Evolutionary conservation across 495 filamentous ascomycete genomes (phyloP), one percentile per base, ranked within the genome.

Genomic region (Collariella sp.): DNA sequence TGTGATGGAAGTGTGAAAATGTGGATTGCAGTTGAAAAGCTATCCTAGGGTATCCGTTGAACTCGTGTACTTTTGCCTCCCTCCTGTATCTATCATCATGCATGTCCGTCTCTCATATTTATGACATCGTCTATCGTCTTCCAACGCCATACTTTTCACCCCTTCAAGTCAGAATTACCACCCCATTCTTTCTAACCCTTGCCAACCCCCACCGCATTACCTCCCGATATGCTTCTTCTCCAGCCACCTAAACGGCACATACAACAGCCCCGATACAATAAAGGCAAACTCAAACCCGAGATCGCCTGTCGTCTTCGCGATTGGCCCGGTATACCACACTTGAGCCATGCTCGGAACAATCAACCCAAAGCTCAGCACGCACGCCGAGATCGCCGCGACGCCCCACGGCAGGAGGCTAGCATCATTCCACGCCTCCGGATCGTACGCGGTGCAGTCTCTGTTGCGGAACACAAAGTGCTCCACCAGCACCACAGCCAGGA

Each of bases 211-310:
- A 26, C 24, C 23, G 9, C 26, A 35, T 58, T 46, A 64, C 50
- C 62, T 44, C 23, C 63, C 58, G 11, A 36, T 18, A 7, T 54
- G 23, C 57, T 46, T 70, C 62, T 63, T 75, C 58, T 77, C 74
- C 38, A 73, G 10, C 29, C 50, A 59, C 50, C 74, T 61, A 7
- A 75, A 45, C 29, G 73, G 74, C 23, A 75, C 31, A 55, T 82
- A 82, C 33, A 81, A 60, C 55, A 75, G 5, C 7, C 66, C 69
- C 20, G 70, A 71, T 16, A 80, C 62, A 0, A 68, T 70, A 57
- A 81, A 75, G 0, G 77, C 79, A 48, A 80, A 44, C 67, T 83
- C 79, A 55, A 83, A 80, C 13, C 79, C 79, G 52, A 83, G 74
- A 64, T 83, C 79, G 2, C 79, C 79, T 16, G 79, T 76, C 29